These are phyloP conservation scores for Boletus barrowsii DNA, from an alignment of 768 basidiomycete genomes.

Conservation along the genomic window DNA sequence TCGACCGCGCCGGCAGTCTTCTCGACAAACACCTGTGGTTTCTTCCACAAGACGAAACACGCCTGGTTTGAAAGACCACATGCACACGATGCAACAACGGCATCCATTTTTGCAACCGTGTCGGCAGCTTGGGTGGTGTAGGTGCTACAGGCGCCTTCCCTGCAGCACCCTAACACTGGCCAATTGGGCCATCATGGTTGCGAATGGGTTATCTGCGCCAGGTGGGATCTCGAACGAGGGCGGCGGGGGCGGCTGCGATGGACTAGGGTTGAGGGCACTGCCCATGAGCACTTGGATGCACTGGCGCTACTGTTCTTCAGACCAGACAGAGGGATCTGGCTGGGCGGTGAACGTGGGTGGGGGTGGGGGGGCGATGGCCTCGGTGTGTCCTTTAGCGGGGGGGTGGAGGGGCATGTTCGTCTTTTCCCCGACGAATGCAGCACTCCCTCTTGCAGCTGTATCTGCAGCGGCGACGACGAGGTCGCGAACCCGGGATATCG, in stretches of 20 bases:
- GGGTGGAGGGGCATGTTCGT: slow-evolving; percentile 26
- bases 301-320: slow-evolving; percentile 64
- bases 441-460: slow-evolving; percentile 9
- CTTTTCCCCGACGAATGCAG: slow-evolving; percentile 38
- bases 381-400: slow-evolving; percentile 22
- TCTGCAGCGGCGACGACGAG: neutral
- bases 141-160: slow-evolving; percentile 30
- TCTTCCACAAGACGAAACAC: slow-evolving; percentile 65
- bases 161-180: slow-evolving; percentile 20
- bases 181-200: slow-evolving; percentile 38
- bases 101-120: slow-evolving; percentile 55
- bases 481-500: slow-evolving; percentile 30
- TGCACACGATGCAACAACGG: slow-evolving; percentile 51
- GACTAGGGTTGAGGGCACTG: slow-evolving; percentile 30
- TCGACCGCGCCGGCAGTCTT: slow-evolving; percentile 34
- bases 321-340: slow-evolving; percentile 59
- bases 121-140: slow-evolving; percentile 33
- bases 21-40: slow-evolving; percentile 50
- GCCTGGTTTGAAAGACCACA: slow-evolving; percentile 20
- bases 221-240: slow-evolving; percentile 4
- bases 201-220: slow-evolving; percentile 43
- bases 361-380: slow-evolving; percentile 25
- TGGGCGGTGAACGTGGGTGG: slow-evolving; percentile 15
- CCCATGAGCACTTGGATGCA: slow-evolving; percentile 64
- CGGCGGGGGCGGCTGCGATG: slow-evolving; percentile 3